Base-by-base conservation (phyloP, 495 filamentous ascomycete species). In the Geoglossum glabrum region DNA sequence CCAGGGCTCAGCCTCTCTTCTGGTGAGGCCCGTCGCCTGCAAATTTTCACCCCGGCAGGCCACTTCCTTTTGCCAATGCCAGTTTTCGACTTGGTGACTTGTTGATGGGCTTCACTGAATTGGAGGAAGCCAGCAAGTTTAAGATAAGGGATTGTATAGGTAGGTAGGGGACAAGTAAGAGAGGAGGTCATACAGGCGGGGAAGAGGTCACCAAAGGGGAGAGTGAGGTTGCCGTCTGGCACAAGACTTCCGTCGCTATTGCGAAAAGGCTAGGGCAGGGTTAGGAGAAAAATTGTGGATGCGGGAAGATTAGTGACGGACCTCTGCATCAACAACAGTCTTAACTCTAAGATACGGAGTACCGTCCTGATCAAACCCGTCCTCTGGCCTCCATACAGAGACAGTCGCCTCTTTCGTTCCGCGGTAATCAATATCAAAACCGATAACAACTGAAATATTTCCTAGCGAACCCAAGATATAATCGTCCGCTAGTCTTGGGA, bases 381-480 rank as follows among this genome's bases (percentile, higher is more conserved):
- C 10, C n/a, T 34, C 25, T n/a, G 51, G 27, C 15, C 51, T 6
- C 51, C 51, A 55, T 6, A 55, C 19, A 5, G 51, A 55, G 26
- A 55, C 6, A 36, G 33, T 36, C 36, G 27, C 51, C 7, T 17
- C 6, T 26, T 55, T 55, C 5, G 17, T 55, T 21, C 19, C 15
- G 4, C 51, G 51, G 43, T 68, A 69, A 28, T 65, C 63, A 56
- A 69, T 67, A 57, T 69, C 59, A 19, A 69, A 54, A 36, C 59
- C 62, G 31, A 69, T 61, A 43, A 69, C 66, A 52, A 60, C 63
- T 21, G 61, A 64, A 36, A 69, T 59, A 57, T 60, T 47, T n/a
- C 43, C 60, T 50, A 67, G 45, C 23, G 64, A 63, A 54, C 63
- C 58, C 25, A 68, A 56, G 51, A 69, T 64, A 47, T 70, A 69